These are phyloP conservation scores for Agarophyton chilense DNA, from an alignment of 23 red algal genomes.

Conservation along the genomic window DNA sequence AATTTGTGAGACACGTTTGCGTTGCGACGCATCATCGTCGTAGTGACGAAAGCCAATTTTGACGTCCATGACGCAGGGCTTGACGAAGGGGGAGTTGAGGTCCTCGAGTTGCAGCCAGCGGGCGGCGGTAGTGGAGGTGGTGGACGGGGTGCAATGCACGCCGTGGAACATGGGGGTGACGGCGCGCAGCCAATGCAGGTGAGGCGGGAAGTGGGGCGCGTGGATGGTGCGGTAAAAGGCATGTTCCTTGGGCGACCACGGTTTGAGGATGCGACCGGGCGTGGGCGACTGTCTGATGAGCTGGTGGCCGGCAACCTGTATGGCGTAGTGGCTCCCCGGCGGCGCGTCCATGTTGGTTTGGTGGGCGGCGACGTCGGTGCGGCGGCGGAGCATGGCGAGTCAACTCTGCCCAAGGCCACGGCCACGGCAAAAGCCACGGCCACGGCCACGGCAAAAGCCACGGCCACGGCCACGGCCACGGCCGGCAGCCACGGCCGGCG, in stretches of 20 bases:
- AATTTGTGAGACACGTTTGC: slow-evolving; percentile 75
- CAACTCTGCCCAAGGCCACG: no score
- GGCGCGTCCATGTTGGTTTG: no score
- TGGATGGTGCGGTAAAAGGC: slow-evolving; percentile 75
- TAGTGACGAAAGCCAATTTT: slow-evolving; percentile 89
- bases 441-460: no score
- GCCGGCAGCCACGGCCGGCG: neutral
- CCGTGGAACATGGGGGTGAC: slow-evolving; percentile 68
- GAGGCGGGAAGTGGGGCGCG: slow-evolving; percentile 10
- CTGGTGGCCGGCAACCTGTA: slow-evolving; percentile 91
- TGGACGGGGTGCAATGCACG: neutral
- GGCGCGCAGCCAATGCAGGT: slow-evolving; percentile 62
- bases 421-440: no score
- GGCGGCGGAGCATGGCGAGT: neutral
- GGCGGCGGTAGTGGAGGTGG: neutral
- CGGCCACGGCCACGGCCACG: neutral
- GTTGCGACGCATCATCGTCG: slow-evolving; percentile 85
- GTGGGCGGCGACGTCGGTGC: no score
- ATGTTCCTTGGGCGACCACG: slow-evolving; percentile 65
- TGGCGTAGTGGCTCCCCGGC: slow-evolving; percentile 52
- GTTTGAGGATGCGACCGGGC: slow-evolving; percentile 72
- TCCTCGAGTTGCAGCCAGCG: slow-evolving; percentile 64
- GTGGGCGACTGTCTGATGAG: slow-evolving; percentile 32
- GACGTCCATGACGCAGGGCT: slow-evolving; percentile 83
- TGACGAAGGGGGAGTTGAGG: slow-evolving; percentile 55